phyloP scores from a whole-genome alignment of 371 early-diverging fungal species.

The Basidiobolus heterosporus region DNA sequence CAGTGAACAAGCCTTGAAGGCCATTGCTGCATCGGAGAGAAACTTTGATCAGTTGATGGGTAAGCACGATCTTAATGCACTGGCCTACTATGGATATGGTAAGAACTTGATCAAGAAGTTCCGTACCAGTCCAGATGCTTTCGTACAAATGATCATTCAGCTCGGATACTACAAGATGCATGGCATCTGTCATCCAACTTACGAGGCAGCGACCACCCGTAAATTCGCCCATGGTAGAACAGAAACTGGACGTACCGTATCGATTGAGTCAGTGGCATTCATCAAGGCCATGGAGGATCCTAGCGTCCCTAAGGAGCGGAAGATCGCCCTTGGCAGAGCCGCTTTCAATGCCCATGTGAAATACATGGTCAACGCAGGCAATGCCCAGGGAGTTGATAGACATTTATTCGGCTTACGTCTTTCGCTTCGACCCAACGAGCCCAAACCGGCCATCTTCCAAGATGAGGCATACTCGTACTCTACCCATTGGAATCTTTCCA shows the following conservation, averaged over 20 bases:
- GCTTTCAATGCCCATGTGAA: slow-evolving; percentile 61
- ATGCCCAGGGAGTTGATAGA: slow-evolving; percentile 79
- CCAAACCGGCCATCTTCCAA: slow-evolving; percentile 60
- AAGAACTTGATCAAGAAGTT: slow-evolving; percentile 83
- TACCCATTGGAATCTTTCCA: slow-evolving; percentile 85
- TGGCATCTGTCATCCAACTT: slow-evolving; percentile 61
- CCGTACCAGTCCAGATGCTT: slow-evolving; percentile 80
- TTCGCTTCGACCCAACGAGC: slow-evolving; percentile 44
- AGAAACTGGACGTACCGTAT: slow-evolving; percentile 81
- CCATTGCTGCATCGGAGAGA: slow-evolving; percentile 39
- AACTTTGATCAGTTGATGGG: slow-evolving; percentile 52
- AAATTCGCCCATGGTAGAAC: slow-evolving; percentile 86
- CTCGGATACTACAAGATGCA: slow-evolving; percentile 85
- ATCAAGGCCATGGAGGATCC: slow-evolving; percentile 74
- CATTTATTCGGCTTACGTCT: slow-evolving; percentile 70
- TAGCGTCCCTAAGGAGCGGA: slow-evolving; percentile 23
- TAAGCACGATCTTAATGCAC: slow-evolving; percentile 64
- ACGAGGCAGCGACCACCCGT: slow-evolving; percentile 82
- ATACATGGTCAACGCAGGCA: slow-evolving; percentile 68
- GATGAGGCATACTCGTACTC: slow-evolving; percentile 69
- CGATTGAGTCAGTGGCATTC: slow-evolving; percentile 61
- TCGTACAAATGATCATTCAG: slow-evolving; percentile 88
- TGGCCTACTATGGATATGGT: slow-evolving; percentile 71
- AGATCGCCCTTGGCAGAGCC: slow-evolving; percentile 44
- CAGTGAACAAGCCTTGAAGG: slow-evolving; percentile 24